Conservation (phyloP, 352 stramenopile genomes). For the Sclerospora graminicola region DNA sequence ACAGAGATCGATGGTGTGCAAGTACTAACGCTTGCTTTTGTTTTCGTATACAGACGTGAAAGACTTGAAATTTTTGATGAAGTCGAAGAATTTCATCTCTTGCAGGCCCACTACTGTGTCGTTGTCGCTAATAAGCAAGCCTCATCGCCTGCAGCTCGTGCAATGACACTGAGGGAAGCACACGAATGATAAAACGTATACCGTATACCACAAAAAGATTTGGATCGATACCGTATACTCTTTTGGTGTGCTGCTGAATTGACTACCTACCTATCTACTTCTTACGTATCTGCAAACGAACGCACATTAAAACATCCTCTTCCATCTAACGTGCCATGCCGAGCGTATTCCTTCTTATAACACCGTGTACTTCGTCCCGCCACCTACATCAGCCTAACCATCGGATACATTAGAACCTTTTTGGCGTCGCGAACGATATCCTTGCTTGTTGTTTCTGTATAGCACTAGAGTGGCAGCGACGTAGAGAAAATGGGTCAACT, state of each 20-base stretch:
- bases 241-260: conserved; percentile 6
- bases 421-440: no score
- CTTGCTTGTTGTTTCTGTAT: no score
- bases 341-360: no score
- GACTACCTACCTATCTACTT: conserved; percentile 22
- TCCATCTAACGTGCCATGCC: conserved; percentile 9
- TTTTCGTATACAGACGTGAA: conserved; percentile 37
- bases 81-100: conserved; percentile 87
- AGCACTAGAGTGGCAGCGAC: no score
- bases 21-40: conserved; percentile 1
- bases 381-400: no score
- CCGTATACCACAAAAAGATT: not conserved
- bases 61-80: conserved; percentile 89
- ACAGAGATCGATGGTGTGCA: not conserved
- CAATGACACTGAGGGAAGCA: conserved; percentile 19
- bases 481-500: no score
- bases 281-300: conserved; percentile 6
- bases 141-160: conserved; percentile 17
- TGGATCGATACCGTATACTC: not conserved
- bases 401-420: no score
- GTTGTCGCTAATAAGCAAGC: conserved; percentile 60
- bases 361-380: no score
- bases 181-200: conserved; percentile 7
- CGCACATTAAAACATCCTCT: conserved; percentile 12
- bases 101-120: conserved; percentile 87